Percentiles rank a stretch among this genome's conserved stretches.
Conservation (phyloP, 352 stramenopile genomes). For the Phytophthora pini region DNA sequence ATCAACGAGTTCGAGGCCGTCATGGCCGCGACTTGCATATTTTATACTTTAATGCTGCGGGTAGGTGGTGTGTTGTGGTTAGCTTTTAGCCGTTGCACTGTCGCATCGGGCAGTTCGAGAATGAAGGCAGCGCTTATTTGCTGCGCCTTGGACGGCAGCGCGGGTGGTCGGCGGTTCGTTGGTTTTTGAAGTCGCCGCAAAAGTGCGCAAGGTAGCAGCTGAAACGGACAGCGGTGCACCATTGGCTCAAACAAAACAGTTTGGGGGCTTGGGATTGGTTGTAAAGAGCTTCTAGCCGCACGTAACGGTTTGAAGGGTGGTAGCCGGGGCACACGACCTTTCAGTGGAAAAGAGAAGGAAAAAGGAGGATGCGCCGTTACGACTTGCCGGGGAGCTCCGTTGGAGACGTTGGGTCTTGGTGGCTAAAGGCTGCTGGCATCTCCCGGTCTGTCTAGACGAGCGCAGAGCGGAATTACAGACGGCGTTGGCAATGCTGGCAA, state of each 20-base stretch:
- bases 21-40: slow-evolving; percentile 6
- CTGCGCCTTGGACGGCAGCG: neutral
- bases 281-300: slow-evolving; percentile 14
- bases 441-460: too few relatives aligned
- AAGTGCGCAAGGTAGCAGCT: neutral
- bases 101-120: slow-evolving; percentile 12
- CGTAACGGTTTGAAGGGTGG: slow-evolving; percentile 15
- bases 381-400: slow-evolving; percentile 1
- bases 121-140: neutral
- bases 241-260: slow-evolving; percentile 12
- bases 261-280: slow-evolving; percentile 4
- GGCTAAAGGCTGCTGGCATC: too few relatives aligned
- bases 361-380: slow-evolving; percentile 11
- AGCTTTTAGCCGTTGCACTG: slow-evolving; percentile 6
- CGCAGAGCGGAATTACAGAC: neutral
- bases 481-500: slow-evolving; percentile 16
- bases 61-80: neutral
- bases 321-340: slow-evolving; percentile 27
- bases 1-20: neutral
- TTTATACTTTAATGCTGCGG: neutral
- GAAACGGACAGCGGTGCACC: slow-evolving; percentile 24
- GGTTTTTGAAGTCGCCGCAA: slow-evolving; percentile 27
- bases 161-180: slow-evolving; percentile 11
- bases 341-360: slow-evolving; percentile 20
- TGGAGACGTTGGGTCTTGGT: slow-evolving; percentile 10